Evolutionary conservation across 2,329 filamentous ascomycete genomes (phyloP), one percentile per base, ranked within the genome.

Genomic region (Macrophomina phaseolina): DNA sequence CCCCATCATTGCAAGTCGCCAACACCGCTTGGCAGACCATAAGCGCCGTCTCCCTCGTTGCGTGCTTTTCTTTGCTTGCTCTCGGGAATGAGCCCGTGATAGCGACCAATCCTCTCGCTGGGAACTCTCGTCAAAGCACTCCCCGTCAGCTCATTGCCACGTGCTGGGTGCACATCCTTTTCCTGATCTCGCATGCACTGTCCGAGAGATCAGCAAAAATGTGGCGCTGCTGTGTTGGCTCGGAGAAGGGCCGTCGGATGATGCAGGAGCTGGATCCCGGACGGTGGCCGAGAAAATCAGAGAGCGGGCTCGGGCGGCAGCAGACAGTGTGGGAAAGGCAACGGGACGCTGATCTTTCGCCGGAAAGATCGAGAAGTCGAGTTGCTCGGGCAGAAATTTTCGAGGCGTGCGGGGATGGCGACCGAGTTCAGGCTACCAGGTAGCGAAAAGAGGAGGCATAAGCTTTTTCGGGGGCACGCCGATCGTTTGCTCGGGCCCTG

Each of bases 401-500:
- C 36, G 28, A 30, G 28, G 16, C 30, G 55, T 34, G 42, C 55
- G 55, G 40, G 40, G 30, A 60, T 32, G 16, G 46, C 23, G 55
- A 32, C 55, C 28, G 40, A 14, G 38, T 46, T 56, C 48, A 51
- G 48, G 18, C 5, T 34, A 18, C n/a, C 18, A 28, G 32, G 55
- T 18, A 32, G 23, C 55, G 55, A 14, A 38, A 38, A 18, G 53
- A 40, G 52, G 18, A 34, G 49, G 55, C 55, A 60, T 18, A 60
- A 60, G 55, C 55, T 60, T 60, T 60, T 60, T 60, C 38, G 55
- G 55, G 28, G n/a, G 55, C 55, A 34, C 32, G 55, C 38, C 55
- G 40, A 60, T 60, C 55, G 28, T 28, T n/a, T 28, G 14, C 28
- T 45, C 14, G 16, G 28, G 12, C 36, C 36, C 18, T 58, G 11